Base-by-base conservation (phyloP, 2,329 filamentous ascomycete genomes). In the Exophiala phaeomuriformis region DNA sequence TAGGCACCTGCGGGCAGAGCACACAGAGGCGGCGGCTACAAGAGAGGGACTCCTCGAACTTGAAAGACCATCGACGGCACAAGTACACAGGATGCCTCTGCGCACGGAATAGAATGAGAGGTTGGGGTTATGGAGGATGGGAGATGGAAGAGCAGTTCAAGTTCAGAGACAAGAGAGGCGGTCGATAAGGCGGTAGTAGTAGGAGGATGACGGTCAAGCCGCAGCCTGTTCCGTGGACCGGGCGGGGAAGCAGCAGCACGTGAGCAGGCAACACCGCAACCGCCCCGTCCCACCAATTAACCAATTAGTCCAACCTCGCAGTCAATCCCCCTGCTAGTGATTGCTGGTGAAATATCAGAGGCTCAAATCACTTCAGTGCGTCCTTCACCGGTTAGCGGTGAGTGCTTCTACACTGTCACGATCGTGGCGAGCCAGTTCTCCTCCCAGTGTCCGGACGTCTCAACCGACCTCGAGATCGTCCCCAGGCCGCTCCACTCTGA, bases 161-260 rank as follows among this genome's bases (percentile, higher is more conserved):
- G 43, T 10, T 39, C 42, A 35, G 29, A 35, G 44, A 31, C 27
- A 36, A 51, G 35, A 36, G 35, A 30, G 36, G 47, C 42, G 36
- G 43, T 32, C 12, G 32, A 42, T 31, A 8, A 8, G 52, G 9
- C 33, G 43, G 45, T 43, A 36, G 51, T 39, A 27, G 42, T 46
- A 33, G 37, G 35, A 42, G 54, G 51, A 52, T 53, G 49, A 60
- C 49, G 49, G 51, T 39, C 29, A 53, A 46, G 50, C 45, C 32
- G 45, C 50, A 50, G 49, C 53, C 53, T 46, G 40, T 32, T 31
- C 44, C 44, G 29, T 32, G 32, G 39, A 28, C 5, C 47, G 33
- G 44, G 44, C 47, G 53, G 51, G 53, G 53, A 47, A 56, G 44
- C 36, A 30, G 36, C 44, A 19, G 9, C 35, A 37, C 46, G 32